A percentile compares a stretch with the other conserved stretches of the same genome.
Evolutionary conservation across 179 eudicot genomes (phyloP).

Genomic region (Corrigiola litoralis): DNA sequence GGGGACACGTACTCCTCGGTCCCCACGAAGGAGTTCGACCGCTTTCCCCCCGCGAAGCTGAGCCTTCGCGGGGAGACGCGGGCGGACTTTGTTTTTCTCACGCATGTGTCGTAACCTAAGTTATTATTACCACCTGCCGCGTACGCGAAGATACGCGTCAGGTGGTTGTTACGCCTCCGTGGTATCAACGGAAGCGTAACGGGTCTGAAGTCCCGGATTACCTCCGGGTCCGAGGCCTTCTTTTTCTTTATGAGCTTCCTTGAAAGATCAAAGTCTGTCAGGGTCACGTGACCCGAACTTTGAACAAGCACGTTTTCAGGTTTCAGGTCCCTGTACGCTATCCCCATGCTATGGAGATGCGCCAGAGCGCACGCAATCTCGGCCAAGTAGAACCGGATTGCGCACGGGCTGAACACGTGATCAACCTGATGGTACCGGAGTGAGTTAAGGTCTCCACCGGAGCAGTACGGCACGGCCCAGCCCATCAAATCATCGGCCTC

Average conservation of each 20-base stretch:
- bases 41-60: constrained; percentile 38
- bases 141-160: constrained; percentile 28
- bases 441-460: constrained; percentile 75
- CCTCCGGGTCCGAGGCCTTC: constrained; percentile 18
- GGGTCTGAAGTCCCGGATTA: background rate
- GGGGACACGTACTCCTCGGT: constrained; percentile 91
- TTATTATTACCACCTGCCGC: no score
- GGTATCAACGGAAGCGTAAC: background rate
- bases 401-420: constrained; percentile 47
- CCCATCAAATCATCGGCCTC: constrained; percentile 42
- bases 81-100: constrained; percentile 50
- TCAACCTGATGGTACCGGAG: constrained; percentile 55
- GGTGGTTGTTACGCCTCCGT: constrained; percentile 5
- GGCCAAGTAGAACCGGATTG: constrained; percentile 63
- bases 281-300: constrained; percentile 62
- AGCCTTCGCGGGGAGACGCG: constrained; percentile 51
- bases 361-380: constrained; percentile 60
- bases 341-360: constrained; percentile 55
- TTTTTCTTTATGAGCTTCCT: constrained; percentile 20
- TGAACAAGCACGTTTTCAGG: constrained; percentile 73
- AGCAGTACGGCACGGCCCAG: constrained; percentile 67
- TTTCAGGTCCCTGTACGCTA: constrained; percentile 72
- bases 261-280: constrained; percentile 82
- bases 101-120: constrained; percentile 12
- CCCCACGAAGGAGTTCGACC: constrained; percentile 76